Evolutionary conservation across 2,329 filamentous ascomycete species (phyloP).

Genomic region (Cladophialophora psammophila): DNA sequence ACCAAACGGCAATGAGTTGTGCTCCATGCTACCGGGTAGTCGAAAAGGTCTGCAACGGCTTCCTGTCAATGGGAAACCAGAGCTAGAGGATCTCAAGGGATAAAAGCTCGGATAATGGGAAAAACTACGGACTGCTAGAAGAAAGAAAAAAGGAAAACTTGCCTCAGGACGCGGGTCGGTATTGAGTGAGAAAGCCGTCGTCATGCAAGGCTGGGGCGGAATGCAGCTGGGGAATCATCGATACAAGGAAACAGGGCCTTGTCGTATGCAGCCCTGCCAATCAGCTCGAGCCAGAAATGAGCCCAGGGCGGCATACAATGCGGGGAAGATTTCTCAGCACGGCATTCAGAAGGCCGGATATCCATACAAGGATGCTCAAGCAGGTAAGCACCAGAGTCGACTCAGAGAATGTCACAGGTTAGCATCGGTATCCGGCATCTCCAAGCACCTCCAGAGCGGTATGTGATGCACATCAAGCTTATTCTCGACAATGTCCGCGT

Average conservation of each 20-base stretch:
- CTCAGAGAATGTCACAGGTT: neutral
- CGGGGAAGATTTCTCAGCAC: constrained; percentile 8
- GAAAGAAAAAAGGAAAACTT: too few relatives aligned
- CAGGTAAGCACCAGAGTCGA: neutral
- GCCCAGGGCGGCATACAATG: neutral
- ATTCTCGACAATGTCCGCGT: neutral
- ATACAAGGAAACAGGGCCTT: too few relatives aligned
- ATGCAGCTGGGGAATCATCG: neutral
- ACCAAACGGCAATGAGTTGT: too few relatives aligned
- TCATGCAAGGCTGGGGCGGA: neutral
- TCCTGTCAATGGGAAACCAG: too few relatives aligned
- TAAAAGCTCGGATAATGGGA: too few relatives aligned
- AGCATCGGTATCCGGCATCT: neutral
- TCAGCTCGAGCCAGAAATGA: neutral
- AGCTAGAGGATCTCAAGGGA: too few relatives aligned
- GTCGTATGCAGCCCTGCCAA: too few relatives aligned
- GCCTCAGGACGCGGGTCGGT: neutral
- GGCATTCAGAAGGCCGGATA: constrained; percentile 3
- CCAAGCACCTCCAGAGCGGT: neutral
- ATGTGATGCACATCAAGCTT: neutral
- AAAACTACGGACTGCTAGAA: neutral
- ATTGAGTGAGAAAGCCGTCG: neutral
- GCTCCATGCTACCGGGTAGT: too few relatives aligned
- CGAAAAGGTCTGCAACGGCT: too few relatives aligned
- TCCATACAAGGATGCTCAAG: neutral